Evolutionary conservation across 805 yeast species (phyloP), one percentile per base, ranked within the genome.

Genomic region (Kuraishia cidri): DNA sequence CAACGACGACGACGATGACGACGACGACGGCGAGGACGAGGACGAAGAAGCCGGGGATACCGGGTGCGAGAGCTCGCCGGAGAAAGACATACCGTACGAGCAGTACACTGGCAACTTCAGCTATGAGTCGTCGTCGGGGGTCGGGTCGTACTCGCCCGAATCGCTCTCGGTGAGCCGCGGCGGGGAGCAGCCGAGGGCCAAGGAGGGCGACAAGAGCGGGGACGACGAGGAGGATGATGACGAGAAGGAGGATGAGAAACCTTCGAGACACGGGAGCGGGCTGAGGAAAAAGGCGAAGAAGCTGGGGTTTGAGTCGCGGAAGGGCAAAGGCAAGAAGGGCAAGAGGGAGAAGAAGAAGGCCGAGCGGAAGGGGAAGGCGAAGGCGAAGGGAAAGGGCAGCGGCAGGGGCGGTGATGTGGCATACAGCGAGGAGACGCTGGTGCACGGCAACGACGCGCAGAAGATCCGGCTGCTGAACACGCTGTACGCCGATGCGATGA

Each of bases 311-410:
- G 33, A 41, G 10, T 47, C 44, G 31, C 40, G 40, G 33, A 48
- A 50, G 33, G 40, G 48, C 27, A 42, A 47, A 34, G 48, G 39
- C 7, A 40, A 56, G 30, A 44, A 41, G 31, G 35, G 37, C 18
- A 7, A 25, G 40, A 16, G 31, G 33, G 41, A 35, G 27, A 40
- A 34, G 26, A 32, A 32, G 33, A 38, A 38, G 15, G 40, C 29
- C 20, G 41, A 38, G 26, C 23, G 20, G 32, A 32, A 26, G 25
- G 33, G n/a, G n/a, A n/a, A n/a, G n/a, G n/a, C n/a, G n/a, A n/a
- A 40, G 32, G 14, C 31, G 33, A 17, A 25, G 26, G 19, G 31
- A 25, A 16, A 6, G 33, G 34, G 30, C 8, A 28, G 28, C 35
- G 30, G 8, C 21, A 23, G 23, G 26, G 33, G n/a, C n/a, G n/a